These are phyloP conservation scores for Lentithecium fluviatile DNA, from an alignment of 495 filamentous ascomycete genomes.

Conservation along the genomic window DNA sequence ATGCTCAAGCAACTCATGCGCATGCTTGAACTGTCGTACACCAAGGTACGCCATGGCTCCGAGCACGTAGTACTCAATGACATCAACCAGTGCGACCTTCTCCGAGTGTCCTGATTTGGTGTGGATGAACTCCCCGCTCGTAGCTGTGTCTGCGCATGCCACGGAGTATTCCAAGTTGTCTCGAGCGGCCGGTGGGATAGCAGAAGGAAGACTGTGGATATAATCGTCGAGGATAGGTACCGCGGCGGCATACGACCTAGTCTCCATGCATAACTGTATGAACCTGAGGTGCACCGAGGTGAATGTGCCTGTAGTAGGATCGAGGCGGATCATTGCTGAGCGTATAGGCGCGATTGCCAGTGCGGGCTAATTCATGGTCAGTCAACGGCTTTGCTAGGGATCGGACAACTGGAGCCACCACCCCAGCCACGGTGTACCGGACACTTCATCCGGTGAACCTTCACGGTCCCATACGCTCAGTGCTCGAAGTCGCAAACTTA, in stretches of 20 bases:
- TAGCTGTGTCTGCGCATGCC: slow-evolving; percentile 33
- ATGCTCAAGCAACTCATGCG: slow-evolving; percentile 66
- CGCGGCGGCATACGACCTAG: slow-evolving; percentile 53
- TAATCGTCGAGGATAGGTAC: slow-evolving; percentile 68
- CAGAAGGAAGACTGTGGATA: slow-evolving; percentile 62
- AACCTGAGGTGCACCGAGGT: slow-evolving; percentile 66
- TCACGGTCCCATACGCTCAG: no score
- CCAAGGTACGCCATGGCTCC: slow-evolving; percentile 78
- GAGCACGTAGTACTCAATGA: slow-evolving; percentile 76
- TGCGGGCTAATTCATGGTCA: slow-evolving; percentile 49
- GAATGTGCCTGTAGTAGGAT: slow-evolving; percentile 67
- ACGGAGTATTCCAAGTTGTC: slow-evolving; percentile 33
- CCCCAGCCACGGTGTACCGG: no score
- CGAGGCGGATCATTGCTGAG: slow-evolving; percentile 68
- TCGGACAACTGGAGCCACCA: no score
- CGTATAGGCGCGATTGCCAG: slow-evolving; percentile 60
- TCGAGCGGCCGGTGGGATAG: slow-evolving; percentile 17
- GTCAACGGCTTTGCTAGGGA: neutral
- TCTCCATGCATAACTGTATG: slow-evolving; percentile 58
- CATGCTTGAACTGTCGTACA: slow-evolving; percentile 67
- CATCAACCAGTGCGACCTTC: slow-evolving; percentile 55
- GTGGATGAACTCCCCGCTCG: slow-evolving; percentile 55
- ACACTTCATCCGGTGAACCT: no score
- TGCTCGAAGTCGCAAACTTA: slow-evolving; percentile 31
- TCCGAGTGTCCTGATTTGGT: slow-evolving; percentile 56